Base-by-base conservation (phyloP, 1,284 basidiomycete genomes). In the Xerocomus amazonicus region DNA sequence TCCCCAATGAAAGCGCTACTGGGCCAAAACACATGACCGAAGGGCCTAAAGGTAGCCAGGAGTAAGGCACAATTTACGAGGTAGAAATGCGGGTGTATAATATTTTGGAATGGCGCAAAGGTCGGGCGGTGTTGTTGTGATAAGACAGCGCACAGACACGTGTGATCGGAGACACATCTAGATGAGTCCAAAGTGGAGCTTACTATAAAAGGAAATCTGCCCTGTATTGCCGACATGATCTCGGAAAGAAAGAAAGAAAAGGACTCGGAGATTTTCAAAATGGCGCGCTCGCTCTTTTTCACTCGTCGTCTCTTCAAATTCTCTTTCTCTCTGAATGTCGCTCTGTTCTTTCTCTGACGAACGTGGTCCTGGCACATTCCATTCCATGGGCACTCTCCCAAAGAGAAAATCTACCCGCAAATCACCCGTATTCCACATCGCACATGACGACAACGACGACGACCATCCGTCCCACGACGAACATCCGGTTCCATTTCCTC, bases 311-410 rank as follows among this genome's bases (percentile, higher is more conserved):
- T 33, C 44, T 27, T 29, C 12, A 8, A 8, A 31, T 31, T 7
- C 29, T 31, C n/a, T n/a, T n/a, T 31, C 6, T 42, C 14, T 32
- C 9, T 29, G 63, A 49, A 66, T 66, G 63, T 8, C 52, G 19
- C 12, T 37, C 29, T 54, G 50, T 9, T 50, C 63, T 0, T 78
- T 75, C 65, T 72, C 71, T 37, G 70, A 73, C 41, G 77, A 79
- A 56, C 68, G 63, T 35, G 74, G 76, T 27, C 70, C 73, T 10
- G 79, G 79, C 56, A 73, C 81, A 13, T 81, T 83, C 55, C 69
- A 69, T 19, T 70, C 78, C 12, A 71, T 84, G 44, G 70, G 73
- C 16, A 55, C 64, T 37, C 73, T 83, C 45, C 82, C 83, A 28
- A 72, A 74, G n/a, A 67, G 75, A 46, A 60, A 57, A 1, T 43